Conservation (phyloP, 169 alveolate species). For the Babesia divergens region DNA sequence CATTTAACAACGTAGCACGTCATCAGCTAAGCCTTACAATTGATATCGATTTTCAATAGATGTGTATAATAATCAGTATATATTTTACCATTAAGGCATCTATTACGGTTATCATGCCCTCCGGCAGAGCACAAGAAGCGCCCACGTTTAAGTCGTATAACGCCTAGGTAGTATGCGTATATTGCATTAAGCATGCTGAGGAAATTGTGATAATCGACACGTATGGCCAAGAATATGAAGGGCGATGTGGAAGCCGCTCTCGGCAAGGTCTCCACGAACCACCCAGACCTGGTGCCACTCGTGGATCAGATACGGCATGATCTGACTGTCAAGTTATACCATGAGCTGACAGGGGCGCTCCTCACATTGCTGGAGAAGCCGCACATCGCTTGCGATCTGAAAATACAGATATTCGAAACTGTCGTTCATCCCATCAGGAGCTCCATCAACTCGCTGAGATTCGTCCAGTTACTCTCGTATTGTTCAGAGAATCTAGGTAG, state of each 20-base stretch:
- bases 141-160: too few relatives aligned
- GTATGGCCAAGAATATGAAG: constrained; percentile 34
- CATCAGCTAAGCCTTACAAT: too few relatives aligned
- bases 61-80: too few relatives aligned
- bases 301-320: constrained; percentile 41
- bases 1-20: too few relatives aligned
- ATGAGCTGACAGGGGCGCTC: constrained; percentile 60
- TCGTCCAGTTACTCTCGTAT: constrained; percentile 31
- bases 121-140: too few relatives aligned
- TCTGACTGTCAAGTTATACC: constrained; percentile 57
- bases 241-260: constrained; percentile 61
- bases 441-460: constrained; percentile 43
- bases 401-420: constrained; percentile 53
- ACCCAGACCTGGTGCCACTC: constrained; percentile 47
- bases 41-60: too few relatives aligned
- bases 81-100: too few relatives aligned
- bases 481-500: constrained; percentile 63
- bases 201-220: background rate
- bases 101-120: too few relatives aligned
- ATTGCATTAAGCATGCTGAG: too few relatives aligned
- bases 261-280: constrained; percentile 39
- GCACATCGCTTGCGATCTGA: constrained; percentile 43
- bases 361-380: constrained; percentile 17
- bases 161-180: too few relatives aligned
- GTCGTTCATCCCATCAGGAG: constrained; percentile 65